phyloP scores from a whole-genome alignment of 2,329 filamentous ascomycete genomes.

The Ophiocordyceps australis region DNA sequence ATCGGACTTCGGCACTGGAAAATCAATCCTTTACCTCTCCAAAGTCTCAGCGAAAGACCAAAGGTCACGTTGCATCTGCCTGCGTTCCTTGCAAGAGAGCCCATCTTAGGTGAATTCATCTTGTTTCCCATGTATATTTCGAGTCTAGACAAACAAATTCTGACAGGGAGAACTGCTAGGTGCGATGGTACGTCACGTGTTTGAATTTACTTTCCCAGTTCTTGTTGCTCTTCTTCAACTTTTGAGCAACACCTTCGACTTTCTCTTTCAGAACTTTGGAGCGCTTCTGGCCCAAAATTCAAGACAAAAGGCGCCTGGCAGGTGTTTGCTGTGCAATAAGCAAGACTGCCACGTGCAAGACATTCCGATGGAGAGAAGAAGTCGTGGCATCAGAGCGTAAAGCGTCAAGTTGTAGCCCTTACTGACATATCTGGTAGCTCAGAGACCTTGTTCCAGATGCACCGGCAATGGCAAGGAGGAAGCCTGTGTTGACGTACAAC shows the following conservation, averaged over 20 bases:
- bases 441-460: slow-evolving; percentile 64
- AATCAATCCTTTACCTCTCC: slow-evolving; percentile 31
- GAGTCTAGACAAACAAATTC: background rate
- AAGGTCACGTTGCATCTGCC: slow-evolving; percentile 68
- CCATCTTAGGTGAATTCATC: slow-evolving; percentile 43
- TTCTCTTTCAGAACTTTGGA: no score
- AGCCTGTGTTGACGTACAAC: slow-evolving; percentile 64
- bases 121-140: background rate
- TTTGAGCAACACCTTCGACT: background rate
- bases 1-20: slow-evolving; percentile 21
- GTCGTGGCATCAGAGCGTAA: no score
- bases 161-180: slow-evolving; percentile 14
- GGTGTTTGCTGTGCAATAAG: no score
- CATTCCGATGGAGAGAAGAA: no score
- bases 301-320: no score
- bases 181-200: slow-evolving; percentile 41
- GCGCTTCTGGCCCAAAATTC: no score
- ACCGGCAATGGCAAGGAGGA: slow-evolving; percentile 65
- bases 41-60: slow-evolving; percentile 48
- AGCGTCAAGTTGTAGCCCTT: no score
- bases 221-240: background rate
- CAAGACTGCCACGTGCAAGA: no score
- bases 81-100: slow-evolving; percentile 77
- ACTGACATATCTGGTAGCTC: slow-evolving; percentile 32
- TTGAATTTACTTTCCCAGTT: background rate